Evolutionary conservation across 257 asterid species (phyloP).

Genomic region (Prunella vulgaris): DNA sequence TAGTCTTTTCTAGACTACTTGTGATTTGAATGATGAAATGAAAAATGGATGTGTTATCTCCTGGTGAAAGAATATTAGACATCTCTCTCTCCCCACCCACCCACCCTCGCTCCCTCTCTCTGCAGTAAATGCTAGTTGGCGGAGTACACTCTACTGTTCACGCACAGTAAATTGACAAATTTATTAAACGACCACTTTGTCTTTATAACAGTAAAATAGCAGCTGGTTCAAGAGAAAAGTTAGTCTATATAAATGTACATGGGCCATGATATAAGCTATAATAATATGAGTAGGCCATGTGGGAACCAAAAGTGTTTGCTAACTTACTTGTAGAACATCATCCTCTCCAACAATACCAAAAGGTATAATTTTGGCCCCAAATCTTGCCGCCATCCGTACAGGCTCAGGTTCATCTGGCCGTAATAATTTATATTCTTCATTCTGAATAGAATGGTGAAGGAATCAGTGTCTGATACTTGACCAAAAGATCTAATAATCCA

Average conservation of each 20-base stretch:
- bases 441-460: neutral
- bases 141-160: neutral
- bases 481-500: too few species aligned
- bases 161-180: neutral
- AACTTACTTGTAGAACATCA: constrained; percentile 13
- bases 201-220: constrained; percentile 38
- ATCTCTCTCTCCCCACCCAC: neutral
- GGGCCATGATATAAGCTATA: neutral
- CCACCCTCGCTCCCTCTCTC: neutral
- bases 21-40: neutral
- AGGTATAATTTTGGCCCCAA: constrained; percentile 22
- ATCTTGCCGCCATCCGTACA: constrained; percentile 20
- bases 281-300: neutral
- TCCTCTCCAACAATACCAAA: constrained; percentile 23
- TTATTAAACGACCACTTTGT: neutral
- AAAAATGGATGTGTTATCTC: neutral
- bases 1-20: neutral
- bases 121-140: neutral
- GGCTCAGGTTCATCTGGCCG: constrained; percentile 20
- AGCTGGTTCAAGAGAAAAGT: constrained; percentile 26
- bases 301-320: neutral
- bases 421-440: constrained; percentile 10
- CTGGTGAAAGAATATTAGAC: neutral
- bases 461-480: neutral
- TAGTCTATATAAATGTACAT: neutral